Evolutionary conservation across 2,329 filamentous ascomycete species (phyloP).

Genomic region (Cytospora chrysosperma): DNA sequence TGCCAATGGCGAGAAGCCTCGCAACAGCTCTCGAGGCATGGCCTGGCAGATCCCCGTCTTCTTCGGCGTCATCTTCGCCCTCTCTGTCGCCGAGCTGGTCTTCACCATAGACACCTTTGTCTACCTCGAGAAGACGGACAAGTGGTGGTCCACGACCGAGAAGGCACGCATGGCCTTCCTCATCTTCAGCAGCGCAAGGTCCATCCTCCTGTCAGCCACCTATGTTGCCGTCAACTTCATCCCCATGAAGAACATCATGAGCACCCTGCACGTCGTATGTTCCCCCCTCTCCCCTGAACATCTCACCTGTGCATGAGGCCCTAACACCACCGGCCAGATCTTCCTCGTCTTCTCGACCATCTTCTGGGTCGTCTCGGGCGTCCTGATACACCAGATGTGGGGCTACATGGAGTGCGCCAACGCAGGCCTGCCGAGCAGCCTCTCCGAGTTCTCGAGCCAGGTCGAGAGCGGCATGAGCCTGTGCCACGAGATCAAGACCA

Average conservation of each 20-base stretch:
- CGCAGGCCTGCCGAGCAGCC: constrained; percentile 3
- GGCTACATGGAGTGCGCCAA: constrained; percentile 18
- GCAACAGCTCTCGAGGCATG: constrained; percentile 9
- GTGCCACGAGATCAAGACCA: constrained; percentile 22
- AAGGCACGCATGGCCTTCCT: constrained; percentile 18
- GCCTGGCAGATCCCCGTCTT: constrained; percentile 22
- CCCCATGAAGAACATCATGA: constrained; percentile 16
- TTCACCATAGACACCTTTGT: constrained; percentile 17
- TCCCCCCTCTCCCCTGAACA: too few species aligned
- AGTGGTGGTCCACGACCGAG: constrained; percentile 18
- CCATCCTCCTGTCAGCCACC: constrained; percentile 11
- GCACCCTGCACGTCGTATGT: constrained; percentile 13
- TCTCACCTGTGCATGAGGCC: not conserved
- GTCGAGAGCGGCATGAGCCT: constrained; percentile 14
- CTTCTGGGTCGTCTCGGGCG: constrained; percentile 17
- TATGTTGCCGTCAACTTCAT: constrained; percentile 6
- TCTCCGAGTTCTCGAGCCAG: constrained; percentile 19
- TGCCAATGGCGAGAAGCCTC: constrained; percentile 14
- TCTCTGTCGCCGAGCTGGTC: constrained; percentile 15
- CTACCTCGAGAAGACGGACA: constrained; percentile 14
- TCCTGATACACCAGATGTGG: constrained; percentile 20
- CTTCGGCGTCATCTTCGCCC: constrained; percentile 16
- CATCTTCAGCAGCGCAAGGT: constrained; percentile 18
- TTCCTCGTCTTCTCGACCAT: constrained; percentile 18
- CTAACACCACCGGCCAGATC: constrained; percentile 1